phyloP scores from a whole-genome alignment of 768 basidiomycete genomes.

The Mycena albidolilacea region DNA sequence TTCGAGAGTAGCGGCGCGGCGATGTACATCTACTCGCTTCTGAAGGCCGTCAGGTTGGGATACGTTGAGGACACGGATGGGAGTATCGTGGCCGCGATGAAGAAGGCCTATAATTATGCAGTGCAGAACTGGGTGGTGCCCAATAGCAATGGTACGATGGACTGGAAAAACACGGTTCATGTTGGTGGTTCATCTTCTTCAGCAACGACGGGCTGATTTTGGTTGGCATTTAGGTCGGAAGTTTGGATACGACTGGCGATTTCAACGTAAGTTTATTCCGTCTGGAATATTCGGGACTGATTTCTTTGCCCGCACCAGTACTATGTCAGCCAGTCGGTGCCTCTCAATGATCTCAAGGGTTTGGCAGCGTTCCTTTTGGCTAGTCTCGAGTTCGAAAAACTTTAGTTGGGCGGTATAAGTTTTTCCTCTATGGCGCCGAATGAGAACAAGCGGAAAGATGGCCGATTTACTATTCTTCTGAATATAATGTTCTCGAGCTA shows the following conservation, averaged over 20 bases:
- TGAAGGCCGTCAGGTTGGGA: constrained; percentile 62
- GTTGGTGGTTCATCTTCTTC: constrained; percentile 44
- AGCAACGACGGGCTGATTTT: background rate
- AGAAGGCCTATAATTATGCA: constrained; percentile 61
- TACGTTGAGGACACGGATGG: constrained; percentile 57
- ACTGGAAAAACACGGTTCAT: constrained; percentile 62
- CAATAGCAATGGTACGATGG: constrained; percentile 61
- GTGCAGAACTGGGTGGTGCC: constrained; percentile 55
- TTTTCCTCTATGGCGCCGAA: no score
- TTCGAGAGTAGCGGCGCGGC: constrained; percentile 64
- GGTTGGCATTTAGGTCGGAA: constrained; percentile 53
- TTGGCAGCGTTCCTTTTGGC: constrained; percentile 62
- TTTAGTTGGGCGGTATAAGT: constrained; percentile 24
- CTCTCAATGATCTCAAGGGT: constrained; percentile 64
- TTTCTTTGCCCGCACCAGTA: constrained; percentile 48
- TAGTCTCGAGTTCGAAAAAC: constrained; percentile 58
- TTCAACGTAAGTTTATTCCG: constrained; percentile 50
- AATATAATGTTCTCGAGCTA: no score
- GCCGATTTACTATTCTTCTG: no score
- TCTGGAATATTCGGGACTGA: background rate
- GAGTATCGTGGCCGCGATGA: constrained; percentile 53
- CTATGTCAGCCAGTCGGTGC: constrained; percentile 56
- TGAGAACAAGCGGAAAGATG: no score
- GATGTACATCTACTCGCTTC: constrained; percentile 64
- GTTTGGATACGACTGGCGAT: constrained; percentile 54